Evolutionary conservation across 495 filamentous ascomycete genomes (phyloP).

Genomic region (Letharia lupina): DNA sequence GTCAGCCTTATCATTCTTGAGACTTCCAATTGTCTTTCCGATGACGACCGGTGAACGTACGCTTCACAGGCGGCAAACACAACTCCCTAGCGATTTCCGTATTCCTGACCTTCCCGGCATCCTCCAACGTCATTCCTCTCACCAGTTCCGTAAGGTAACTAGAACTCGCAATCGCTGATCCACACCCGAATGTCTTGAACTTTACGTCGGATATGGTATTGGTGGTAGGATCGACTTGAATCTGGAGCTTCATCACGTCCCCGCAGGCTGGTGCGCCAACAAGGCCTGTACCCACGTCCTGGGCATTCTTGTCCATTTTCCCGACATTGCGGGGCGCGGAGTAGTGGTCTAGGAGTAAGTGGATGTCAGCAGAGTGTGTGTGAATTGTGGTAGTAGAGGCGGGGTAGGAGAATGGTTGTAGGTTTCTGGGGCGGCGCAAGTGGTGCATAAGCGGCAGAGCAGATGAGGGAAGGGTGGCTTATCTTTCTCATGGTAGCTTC

Average conservation of each 20-base stretch:
- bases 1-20: slow-evolving; percentile 8
- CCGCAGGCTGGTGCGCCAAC: slow-evolving; percentile 91
- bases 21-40: not conserved
- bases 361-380: slow-evolving; percentile 31
- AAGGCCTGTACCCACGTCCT: slow-evolving; percentile 90
- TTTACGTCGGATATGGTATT: slow-evolving; percentile 90
- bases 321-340: slow-evolving; percentile 89
- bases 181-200: slow-evolving; percentile 98
- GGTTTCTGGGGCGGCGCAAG: not conserved
- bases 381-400: slow-evolving; percentile 30
- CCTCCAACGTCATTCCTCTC: slow-evolving; percentile 84
- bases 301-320: slow-evolving; percentile 75
- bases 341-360: slow-evolving; percentile 81
- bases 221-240: slow-evolving; percentile 82
- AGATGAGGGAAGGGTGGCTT: slow-evolving; percentile 29
- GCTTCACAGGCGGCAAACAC: slow-evolving; percentile 88
- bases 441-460: slow-evolving; percentile 20
- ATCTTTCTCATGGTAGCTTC: slow-evolving; percentile 59
- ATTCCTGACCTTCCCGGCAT: slow-evolving; percentile 85
- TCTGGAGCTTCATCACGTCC: slow-evolving; percentile 99
- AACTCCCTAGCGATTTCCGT: slow-evolving; percentile 97
- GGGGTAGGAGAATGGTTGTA: slow-evolving; percentile 23
- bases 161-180: slow-evolving; percentile 83
- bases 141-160: slow-evolving; percentile 90
- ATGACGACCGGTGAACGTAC: slow-evolving; percentile 41